Base-by-base conservation (phyloP, 2,329 filamentous ascomycete species). In the Sclerotinia nivalis region DNA sequence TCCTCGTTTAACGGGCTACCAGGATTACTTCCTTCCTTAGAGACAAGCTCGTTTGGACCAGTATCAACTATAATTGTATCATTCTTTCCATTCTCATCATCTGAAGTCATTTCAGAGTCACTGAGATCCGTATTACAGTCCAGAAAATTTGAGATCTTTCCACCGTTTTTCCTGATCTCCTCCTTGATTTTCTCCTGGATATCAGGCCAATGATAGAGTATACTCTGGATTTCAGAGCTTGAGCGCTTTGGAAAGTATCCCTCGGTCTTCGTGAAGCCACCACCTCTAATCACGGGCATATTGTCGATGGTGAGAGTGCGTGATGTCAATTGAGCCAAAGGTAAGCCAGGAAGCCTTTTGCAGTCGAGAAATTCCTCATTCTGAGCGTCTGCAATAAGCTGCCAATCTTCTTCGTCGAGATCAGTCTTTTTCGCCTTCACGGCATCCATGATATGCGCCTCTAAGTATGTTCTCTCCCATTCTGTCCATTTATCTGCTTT, bases 201-300 rank as follows among this genome's bases (percentile, higher is more conserved):
- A 12, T 68, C 56, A 15, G 66, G 66, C 66, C 66, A 68, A 22
- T 15, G 52, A 15, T 68, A 68, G 2, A 68, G 7, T 6, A 64
- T 68, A 1, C 4, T 68, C 13, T 62, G 45, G 2, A 68, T 68
- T 12, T 68, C 66, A 4, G n/a, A 28, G 25, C 28, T 28, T 8
- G 56, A 34, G 6, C 66, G 66, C 25, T 43, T 20, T 13, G 66
- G 66, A 37, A 62, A 68, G 2, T n/a, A 3, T 1, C 66, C 66
- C 2, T 68, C 31, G 7, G 10, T 62, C 47, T 45, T 43, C 8
- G 49, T 54, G 20, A 54, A 43, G 8, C 56, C 56, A 20, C 47
- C 66, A 28, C 58, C 56, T 37, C 66, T 60, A 15, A 37, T 12
- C 0, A n/a, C 47, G 1, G 66, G 47, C 34, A 68, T 1, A 13